Evolutionary conservation across 2,329 filamentous ascomycete species (phyloP), one percentile per base, ranked within the genome.

Genomic region (Thelonectria discophora): DNA sequence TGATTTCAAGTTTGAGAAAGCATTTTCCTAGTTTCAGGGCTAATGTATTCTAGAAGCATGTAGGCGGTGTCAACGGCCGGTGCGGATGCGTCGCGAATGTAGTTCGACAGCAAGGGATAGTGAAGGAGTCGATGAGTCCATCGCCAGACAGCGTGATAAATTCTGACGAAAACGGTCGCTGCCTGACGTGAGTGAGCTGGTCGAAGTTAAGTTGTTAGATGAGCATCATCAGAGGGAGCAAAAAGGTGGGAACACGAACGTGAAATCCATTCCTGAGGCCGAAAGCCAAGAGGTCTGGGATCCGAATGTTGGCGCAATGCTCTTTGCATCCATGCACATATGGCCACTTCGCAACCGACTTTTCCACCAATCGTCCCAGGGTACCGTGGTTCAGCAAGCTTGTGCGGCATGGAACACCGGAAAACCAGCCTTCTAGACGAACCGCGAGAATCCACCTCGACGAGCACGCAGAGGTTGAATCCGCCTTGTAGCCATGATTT

Each of bases 401-500:
- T 66, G 39, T 69, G 62, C 12, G 67, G 50, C 61, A 66, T 66
- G 3, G 65, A 65, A 43, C 65, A 68, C 4, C 61, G 60, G 42
- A 68, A 62, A 21, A 74, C 69, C n/a, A 77, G 47, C 42, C 69
- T 74, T 54, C 63, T 48, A 13, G 51, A 17, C 48, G 11, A 55
- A 37, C 60, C 58, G 50, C 62, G 56, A 20, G 67, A 73, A 34
- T 55, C 53, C 59, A 75, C 69, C 51, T 73, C 65, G 18, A 77
- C 60, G 45, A 69, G 69, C 51, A 78, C 68, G 61, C 73, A 78
- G 27, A 77, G 56, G 65, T 78, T 77, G 65, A 77, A 77, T 67
- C 67, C 69, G n/a, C 75, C 74, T 48, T 68, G 63, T 40, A 76
- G 72, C 74, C 72, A 77, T 62, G 66, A 49, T 15, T 68, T 45